phyloP scores from a whole-genome alignment of 225 moss, liverwort and hornwort species.

The Pseudoscleropodium purum region DNA sequence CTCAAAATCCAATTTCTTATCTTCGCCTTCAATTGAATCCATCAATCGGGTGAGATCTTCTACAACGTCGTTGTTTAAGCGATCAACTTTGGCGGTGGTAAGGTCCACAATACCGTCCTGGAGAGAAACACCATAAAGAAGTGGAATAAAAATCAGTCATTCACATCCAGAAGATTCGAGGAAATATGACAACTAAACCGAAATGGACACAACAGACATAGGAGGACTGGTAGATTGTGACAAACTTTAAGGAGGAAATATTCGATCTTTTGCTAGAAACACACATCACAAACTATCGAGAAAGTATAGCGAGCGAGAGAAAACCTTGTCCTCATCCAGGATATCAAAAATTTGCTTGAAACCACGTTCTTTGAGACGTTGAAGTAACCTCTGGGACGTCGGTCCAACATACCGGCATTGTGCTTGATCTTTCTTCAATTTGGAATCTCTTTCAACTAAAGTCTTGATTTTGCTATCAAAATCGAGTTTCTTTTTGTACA shows the following conservation, averaged over 20 bases:
- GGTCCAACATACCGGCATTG: constrained; percentile 75
- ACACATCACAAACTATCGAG: background rate
- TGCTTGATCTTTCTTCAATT: constrained; percentile 58
- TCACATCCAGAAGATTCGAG: background rate
- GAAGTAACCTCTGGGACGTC: constrained; percentile 70
- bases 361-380: constrained; percentile 56
- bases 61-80: constrained; percentile 57
- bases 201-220: background rate
- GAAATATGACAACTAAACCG: background rate
- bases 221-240: background rate
- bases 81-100: constrained; percentile 57
- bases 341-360: constrained; percentile 78
- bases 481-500: constrained; percentile 57
- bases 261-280: background rate
- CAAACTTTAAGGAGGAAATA: background rate
- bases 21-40: constrained; percentile 25
- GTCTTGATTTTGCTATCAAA: constrained; percentile 65
- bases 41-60: constrained; percentile 50
- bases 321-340: constrained; percentile 86
- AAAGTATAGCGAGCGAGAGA: background rate
- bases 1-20: constrained; percentile 39
- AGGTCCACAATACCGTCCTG: constrained; percentile 84
- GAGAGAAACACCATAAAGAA: background rate
- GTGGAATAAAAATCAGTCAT: background rate
- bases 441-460: constrained; percentile 40